phyloP scores from a whole-genome alignment of 2,329 filamentous ascomycete species.

The Paecilomyces sp. region DNA sequence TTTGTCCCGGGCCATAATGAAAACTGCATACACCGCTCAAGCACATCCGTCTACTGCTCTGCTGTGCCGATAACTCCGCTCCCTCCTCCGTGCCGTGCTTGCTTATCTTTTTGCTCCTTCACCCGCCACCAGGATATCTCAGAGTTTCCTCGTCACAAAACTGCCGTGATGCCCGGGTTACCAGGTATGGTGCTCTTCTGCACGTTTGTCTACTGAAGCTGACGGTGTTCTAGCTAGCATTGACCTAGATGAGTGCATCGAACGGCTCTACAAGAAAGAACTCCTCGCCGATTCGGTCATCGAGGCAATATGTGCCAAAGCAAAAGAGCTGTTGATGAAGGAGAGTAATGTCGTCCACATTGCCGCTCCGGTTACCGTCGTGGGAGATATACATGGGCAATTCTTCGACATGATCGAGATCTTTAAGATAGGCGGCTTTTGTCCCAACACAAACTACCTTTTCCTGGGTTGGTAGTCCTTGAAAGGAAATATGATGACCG shows the following conservation, averaged over 20 bases:
- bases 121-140: background rate
- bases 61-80: constrained; percentile 5
- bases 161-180: constrained; percentile 36
- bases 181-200: constrained; percentile 26
- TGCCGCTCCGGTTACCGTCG: constrained; percentile 87
- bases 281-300: constrained; percentile 95
- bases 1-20: constrained; percentile 18
- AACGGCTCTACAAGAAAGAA: constrained; percentile 93
- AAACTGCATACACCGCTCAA: constrained; percentile 17
- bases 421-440: constrained; percentile 95
- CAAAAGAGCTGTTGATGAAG: constrained; percentile 97
- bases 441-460: constrained; percentile 95
- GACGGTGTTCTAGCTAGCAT: constrained; percentile 64
- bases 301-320: constrained; percentile 98
- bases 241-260: constrained; percentile 97
- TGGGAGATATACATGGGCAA: constrained; percentile 97
- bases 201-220: background rate
- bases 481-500: background rate
- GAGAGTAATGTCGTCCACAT: constrained; percentile 99
- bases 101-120: background rate
- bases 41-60: constrained; percentile 11
- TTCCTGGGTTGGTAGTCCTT: constrained; percentile 64
- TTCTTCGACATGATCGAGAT: constrained; percentile 99
- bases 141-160: background rate
- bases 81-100: constrained; percentile 1